Evolutionary conservation across 1,284 basidiomycete genomes (phyloP), one percentile per base, ranked within the genome.

Genomic region (Puccinia novopanici): DNA sequence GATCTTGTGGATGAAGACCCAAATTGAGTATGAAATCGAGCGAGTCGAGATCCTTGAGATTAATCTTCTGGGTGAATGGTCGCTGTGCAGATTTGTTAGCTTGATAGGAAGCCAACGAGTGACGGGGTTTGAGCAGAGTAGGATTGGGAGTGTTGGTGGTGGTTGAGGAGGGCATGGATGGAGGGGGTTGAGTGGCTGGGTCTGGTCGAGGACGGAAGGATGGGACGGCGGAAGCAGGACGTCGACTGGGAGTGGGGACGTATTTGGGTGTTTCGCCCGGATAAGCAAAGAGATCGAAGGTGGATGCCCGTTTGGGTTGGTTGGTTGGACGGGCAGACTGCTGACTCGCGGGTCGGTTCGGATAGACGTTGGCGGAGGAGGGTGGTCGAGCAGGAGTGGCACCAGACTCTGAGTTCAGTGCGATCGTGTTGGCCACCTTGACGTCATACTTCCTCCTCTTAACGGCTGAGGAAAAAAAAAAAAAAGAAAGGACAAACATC

Each of bases 241-340:
- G 54, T 17, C 73, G 34, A 24, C 57, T 59, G 57, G 48, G 57
- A 10, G 54, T 6, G 5, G 72, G 72, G 30, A 74, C 55, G 55
- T 75, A 50, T 52, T 19, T 22, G 40, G 73, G 73, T 5, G 22
- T 12, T 59, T 75, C 55, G 1, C 73, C 73, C 8, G 73, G 73
- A 61, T 75, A 75, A 48, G 40, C 73, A 48, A 75, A 75, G n/a
- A 75, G 73, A 22, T 73, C 54, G 37, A 55, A 55, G 48, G 73
- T 59, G 40, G 54, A 45, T 12, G 73, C 48, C 9, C 55, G 48
- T 13, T 55, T 75, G 34, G 73, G 73, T 17, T 75, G 42, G 45
- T 37, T 73, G 37, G 50, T 42, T 57, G 54, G 42, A 30, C 34
- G 70, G 52, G 4, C 50, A 8, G 67, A 70, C 34, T 48, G 48